phyloP scores from a whole-genome alignment of 1,139 yeast genomes.

The Pichia sp. region DNA sequence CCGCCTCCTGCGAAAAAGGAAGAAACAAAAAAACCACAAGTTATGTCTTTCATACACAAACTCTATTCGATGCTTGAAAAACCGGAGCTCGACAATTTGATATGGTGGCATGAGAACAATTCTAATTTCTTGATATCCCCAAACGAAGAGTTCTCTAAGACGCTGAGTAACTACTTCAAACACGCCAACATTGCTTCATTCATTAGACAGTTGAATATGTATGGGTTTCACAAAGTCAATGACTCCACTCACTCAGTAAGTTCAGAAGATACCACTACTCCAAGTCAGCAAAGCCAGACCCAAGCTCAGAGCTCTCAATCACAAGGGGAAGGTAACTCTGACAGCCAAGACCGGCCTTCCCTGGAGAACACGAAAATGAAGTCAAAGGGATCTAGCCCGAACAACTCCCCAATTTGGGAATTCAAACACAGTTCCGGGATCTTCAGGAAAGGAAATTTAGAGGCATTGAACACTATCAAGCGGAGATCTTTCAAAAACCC shows the following conservation, averaged over 20 bases:
- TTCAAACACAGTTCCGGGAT: slow-evolving; percentile 79
- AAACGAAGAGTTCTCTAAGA: slow-evolving; percentile 60
- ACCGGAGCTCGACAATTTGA: slow-evolving; percentile 45
- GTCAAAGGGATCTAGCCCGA: background rate
- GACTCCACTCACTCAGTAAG: slow-evolving; percentile 4
- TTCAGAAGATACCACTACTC: background rate
- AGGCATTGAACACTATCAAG: slow-evolving; percentile 59
- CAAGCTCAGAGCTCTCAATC: background rate
- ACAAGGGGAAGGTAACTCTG: background rate
- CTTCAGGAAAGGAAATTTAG: slow-evolving; percentile 73
- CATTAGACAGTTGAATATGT: slow-evolving; percentile 72
- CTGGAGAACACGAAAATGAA: background rate
- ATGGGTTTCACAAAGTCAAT: slow-evolving; percentile 70
- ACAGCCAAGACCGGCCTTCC: background rate
- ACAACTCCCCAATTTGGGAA: slow-evolving; percentile 55
- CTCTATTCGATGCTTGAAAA: slow-evolving; percentile 60
- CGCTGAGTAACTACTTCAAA: slow-evolving; percentile 66
- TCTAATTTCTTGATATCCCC: slow-evolving; percentile 60
- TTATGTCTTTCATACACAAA: slow-evolving; percentile 57
- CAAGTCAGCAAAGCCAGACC: background rate
- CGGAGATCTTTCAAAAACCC: slow-evolving; percentile 46
- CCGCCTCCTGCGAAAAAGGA: slow-evolving; percentile 1
- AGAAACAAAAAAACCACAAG: slow-evolving; percentile 15
- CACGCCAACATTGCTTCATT: slow-evolving; percentile 74
- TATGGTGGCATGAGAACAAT: slow-evolving; percentile 73